Base-by-base conservation (phyloP, 306 rosid genomes). In the Herpetospermum pedunculosum region DNA sequence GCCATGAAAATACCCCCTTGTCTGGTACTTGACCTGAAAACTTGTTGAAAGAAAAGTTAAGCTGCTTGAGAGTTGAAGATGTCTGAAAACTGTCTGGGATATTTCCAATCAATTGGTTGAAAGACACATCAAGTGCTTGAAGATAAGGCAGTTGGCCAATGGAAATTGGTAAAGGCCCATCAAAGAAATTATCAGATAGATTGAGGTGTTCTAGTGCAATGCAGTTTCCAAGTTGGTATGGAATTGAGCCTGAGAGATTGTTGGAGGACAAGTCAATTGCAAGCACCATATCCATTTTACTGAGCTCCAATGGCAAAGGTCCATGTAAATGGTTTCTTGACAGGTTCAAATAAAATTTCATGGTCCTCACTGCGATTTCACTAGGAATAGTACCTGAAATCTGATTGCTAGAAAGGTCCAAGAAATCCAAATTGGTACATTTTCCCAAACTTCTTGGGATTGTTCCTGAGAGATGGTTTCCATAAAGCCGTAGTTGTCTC, bases 211-310 rank as follows among this genome's bases (percentile, higher is more conserved):
- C 97, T 5, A 94, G 67, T 37, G 96, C 98, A 79, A 87, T 83
- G 87, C 95, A 89, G 72, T 88, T 91, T 58, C 82, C 92, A n/a
- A 94, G 79, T 18, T 89, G 97, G 34, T 92, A 84, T 1, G 96
- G 90, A 70, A 94, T 84, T 37, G 79, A 74, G 23, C 90, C 84
- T 1, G 90, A 85, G 78, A 94, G 84, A 70, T 91, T 88, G 81
- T 94, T 94, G 55, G 75, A 71, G 29, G 98, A 94, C 55, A 94
- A 72, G 53, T 94, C 98, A 68, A 94, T 81, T 25, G 92, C 90
- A 23, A 88, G 86, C 25, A 94, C 89, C 98, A 94, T 91, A 44
- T 91, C 92, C 96, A 94, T 94, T 87, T 94, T 91, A 70, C 95
- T 88, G 30, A 94, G 81, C 81, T 94, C 96, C 76, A 88, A 80